Evolutionary conservation across 345 rosid species (phyloP).

Genomic region (Salix purpurea): DNA sequence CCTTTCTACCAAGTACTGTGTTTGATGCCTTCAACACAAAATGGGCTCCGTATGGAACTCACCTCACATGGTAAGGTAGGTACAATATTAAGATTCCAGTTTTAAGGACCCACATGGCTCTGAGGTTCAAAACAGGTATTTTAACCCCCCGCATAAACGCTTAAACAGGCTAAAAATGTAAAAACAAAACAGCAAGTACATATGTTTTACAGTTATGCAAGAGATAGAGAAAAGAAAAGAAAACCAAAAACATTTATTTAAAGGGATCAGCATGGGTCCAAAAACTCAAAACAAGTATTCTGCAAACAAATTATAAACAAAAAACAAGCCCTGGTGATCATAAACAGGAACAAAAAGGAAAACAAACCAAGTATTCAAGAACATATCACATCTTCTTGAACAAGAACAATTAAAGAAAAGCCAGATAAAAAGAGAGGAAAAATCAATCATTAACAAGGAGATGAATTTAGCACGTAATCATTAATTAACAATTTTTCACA

Average conservation of each 20-base stretch:
- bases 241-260: too few species aligned
- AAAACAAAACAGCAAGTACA: background rate
- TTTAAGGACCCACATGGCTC: background rate
- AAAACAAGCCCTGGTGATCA: background rate
- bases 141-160: background rate
- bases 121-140: background rate
- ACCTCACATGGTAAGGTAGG: background rate
- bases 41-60: background rate
- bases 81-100: background rate
- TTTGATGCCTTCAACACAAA: background rate
- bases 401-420: background rate
- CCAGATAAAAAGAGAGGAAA: background rate
- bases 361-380: background rate
- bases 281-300: too few species aligned
- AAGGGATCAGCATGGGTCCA: too few species aligned
- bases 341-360: background rate
- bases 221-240: too few species aligned
- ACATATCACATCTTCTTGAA: background rate
- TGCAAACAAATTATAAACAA: too few species aligned
- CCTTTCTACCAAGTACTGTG: background rate
- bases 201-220: too few species aligned
- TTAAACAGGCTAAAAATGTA: background rate
- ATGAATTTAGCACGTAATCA: background rate
- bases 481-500: too few species aligned
- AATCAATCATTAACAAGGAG: background rate